phyloP scores from a whole-genome alignment of 208 protist genomes.

The Leishmania turanica region DNA sequence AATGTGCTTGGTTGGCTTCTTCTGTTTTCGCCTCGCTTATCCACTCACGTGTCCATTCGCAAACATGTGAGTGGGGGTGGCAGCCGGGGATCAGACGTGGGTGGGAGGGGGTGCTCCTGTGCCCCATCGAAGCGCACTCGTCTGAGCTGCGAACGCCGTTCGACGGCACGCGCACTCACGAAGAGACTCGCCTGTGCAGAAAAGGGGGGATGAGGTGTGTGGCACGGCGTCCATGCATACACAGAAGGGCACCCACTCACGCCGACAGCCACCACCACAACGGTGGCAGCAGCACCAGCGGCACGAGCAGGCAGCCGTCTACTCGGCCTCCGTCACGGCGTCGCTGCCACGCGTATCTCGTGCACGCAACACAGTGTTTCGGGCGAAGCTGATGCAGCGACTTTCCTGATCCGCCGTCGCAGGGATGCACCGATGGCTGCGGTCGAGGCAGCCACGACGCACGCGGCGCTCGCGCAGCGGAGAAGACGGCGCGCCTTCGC shows the following conservation, averaged over 20 bases:
- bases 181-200: background rate
- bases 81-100: background rate
- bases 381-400: conserved; percentile 41
- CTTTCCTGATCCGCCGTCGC: conserved; percentile 20
- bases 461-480: conserved; percentile 29
- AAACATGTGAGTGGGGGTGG: background rate
- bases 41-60: background rate
- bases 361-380: conserved; percentile 12
- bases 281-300: background rate
- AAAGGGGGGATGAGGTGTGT: background rate
- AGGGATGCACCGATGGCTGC: conserved; percentile 37
- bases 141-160: background rate
- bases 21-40: background rate
- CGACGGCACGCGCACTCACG: background rate
- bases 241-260: background rate
- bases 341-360: background rate
- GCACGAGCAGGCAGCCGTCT: background rate
- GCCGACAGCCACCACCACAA: background rate
- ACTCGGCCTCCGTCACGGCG: background rate
- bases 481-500: conserved; percentile 26
- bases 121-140: background rate
- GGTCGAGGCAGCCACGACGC: conserved; percentile 25
- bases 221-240: background rate
- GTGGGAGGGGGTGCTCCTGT: background rate
- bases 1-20: background rate